Evolutionary conservation across 2,329 filamentous ascomycete genomes (phyloP).

Genomic region (Fusarium vanettenii): DNA sequence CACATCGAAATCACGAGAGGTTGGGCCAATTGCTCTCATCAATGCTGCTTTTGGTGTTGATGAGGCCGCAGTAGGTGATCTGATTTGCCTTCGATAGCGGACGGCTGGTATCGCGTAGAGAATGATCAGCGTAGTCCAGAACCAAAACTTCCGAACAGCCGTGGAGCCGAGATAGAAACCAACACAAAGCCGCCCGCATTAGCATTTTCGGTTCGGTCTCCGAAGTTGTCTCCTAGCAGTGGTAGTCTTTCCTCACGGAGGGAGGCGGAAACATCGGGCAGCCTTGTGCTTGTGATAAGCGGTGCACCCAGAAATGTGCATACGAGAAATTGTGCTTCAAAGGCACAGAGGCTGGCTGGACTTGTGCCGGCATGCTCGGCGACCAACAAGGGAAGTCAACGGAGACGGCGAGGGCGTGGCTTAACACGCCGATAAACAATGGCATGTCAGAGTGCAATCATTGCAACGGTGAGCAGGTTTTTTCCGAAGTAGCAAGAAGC

Average conservation of each 20-base stretch:
- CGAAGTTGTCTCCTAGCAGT: conserved; percentile 7
- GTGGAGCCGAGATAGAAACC: conserved; percentile 8
- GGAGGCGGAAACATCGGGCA: conserved; percentile 5
- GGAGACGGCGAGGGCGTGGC: conserved; percentile 21
- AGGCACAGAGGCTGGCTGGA: conserved; percentile 13
- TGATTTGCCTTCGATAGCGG: conserved; percentile 17
- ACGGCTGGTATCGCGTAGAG: not conserved
- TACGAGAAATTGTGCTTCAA: conserved; percentile 10
- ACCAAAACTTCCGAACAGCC: not conserved
- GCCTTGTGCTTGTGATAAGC: not conserved
- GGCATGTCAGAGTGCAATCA: conserved; percentile 26
- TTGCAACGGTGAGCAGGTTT: conserved; percentile 24
- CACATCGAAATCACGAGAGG: conserved; percentile 14
- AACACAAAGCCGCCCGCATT: conserved; percentile 3
- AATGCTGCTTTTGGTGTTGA: conserved; percentile 2
- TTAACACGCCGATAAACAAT: conserved; percentile 28
- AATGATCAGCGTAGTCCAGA: not conserved
- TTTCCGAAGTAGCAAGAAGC: conserved; percentile 7
- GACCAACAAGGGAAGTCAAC: not conserved
- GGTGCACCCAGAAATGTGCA: conserved; percentile 21
- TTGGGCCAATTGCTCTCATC: conserved; percentile 15
- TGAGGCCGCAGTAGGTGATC: conserved; percentile 1
- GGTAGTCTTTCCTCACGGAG: not conserved
- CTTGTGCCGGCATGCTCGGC: conserved; percentile 3
- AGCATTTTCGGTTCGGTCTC: conserved; percentile 6